Evolutionary conservation across 805 yeast species (phyloP).

Genomic region (Ogataea thermomethanolica): DNA sequence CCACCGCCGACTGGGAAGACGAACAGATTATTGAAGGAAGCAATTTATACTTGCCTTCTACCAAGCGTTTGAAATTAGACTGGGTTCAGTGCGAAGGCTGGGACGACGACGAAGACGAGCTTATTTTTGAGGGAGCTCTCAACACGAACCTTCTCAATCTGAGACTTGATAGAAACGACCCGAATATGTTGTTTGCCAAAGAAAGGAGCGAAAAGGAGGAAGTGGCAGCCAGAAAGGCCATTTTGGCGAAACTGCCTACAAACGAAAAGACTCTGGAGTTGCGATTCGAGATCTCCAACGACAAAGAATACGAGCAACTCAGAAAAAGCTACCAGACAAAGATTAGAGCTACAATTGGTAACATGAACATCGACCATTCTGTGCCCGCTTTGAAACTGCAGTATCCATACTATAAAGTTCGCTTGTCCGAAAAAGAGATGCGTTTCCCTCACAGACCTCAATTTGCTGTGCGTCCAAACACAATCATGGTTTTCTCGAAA

Average conservation of each 20-base stretch:
- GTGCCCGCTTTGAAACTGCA: conserved; percentile 84
- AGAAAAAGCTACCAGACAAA: conserved; percentile 86
- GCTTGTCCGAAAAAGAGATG: conserved; percentile 58
- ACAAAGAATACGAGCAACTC: conserved; percentile 75
- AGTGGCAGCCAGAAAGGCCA: conserved; percentile 15
- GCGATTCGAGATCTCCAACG: conserved; percentile 85
- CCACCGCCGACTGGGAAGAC: conserved; percentile 79
- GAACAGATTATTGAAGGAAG: conserved; percentile 54
- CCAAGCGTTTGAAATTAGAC: conserved; percentile 29
- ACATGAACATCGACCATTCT: conserved; percentile 86
- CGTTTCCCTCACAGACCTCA: conserved; percentile 79
- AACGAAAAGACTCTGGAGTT: conserved; percentile 51
- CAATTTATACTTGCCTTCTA: conserved; percentile 21
- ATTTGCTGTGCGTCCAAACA: conserved; percentile 74
- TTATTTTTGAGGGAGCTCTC: conserved; percentile 68
- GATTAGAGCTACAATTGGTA: conserved; percentile 89
- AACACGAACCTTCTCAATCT: conserved; percentile 36
- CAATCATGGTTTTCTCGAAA: conserved; percentile 71
- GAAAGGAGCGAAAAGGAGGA: conserved; percentile 24
- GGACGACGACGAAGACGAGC: conserved; percentile 57
- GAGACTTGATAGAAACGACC: conserved; percentile 82
- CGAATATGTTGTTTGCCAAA: conserved; percentile 65
- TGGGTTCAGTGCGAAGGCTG: conserved; percentile 41
- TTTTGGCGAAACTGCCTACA: conserved; percentile 44
- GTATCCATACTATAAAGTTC: conserved; percentile 86